Conservation (phyloP, 2,329 filamentous ascomycete genomes). For the Juglanconis sp. region DNA sequence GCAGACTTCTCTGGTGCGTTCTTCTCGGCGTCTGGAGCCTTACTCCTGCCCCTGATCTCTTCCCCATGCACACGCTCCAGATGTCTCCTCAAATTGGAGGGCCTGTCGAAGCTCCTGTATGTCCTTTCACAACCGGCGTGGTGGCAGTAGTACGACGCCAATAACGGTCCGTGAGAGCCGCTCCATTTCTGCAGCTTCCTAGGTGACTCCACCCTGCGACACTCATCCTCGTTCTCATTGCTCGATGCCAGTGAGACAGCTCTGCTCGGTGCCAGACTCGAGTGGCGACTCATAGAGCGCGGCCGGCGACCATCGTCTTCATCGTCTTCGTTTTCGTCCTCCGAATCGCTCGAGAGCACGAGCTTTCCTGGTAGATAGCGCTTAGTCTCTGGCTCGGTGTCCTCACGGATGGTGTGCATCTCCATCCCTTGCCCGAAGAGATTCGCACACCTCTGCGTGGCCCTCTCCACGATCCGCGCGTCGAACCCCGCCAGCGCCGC, state of each 20-base stretch:
- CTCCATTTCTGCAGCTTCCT: constrained; percentile 10
- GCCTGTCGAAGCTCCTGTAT: constrained; percentile 34
- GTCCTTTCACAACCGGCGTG: constrained; percentile 34
- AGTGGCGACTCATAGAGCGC: constrained; percentile 12
- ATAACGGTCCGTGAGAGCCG: constrained; percentile 21
- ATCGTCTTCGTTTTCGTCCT: constrained; percentile 11
- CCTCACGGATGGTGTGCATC: constrained; percentile 48
- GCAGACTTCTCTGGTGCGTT: constrained; percentile 19
- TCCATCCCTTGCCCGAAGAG: constrained; percentile 73
- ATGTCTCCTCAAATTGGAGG: constrained; percentile 39
- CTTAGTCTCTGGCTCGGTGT: constrained; percentile 26
- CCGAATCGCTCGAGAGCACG: constrained; percentile 7
- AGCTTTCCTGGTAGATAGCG: constrained; percentile 29
- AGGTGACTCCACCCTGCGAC: not conserved
- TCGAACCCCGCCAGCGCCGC: constrained; percentile 74
- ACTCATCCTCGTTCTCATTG: not conserved
- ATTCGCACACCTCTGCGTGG: constrained; percentile 69
- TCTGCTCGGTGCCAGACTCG: constrained; percentile 15
- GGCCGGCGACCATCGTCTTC: not conserved
- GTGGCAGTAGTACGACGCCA: constrained; percentile 31
- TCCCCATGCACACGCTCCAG: constrained; percentile 39
- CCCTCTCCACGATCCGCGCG: constrained; percentile 59
- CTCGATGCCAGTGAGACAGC: not conserved
- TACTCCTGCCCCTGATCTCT: not conserved
- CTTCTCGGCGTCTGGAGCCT: constrained; percentile 11